Evolutionary conservation across 352 stramenopile species (phyloP).

Genomic region (Phytopythium cucurbitacearum): DNA sequence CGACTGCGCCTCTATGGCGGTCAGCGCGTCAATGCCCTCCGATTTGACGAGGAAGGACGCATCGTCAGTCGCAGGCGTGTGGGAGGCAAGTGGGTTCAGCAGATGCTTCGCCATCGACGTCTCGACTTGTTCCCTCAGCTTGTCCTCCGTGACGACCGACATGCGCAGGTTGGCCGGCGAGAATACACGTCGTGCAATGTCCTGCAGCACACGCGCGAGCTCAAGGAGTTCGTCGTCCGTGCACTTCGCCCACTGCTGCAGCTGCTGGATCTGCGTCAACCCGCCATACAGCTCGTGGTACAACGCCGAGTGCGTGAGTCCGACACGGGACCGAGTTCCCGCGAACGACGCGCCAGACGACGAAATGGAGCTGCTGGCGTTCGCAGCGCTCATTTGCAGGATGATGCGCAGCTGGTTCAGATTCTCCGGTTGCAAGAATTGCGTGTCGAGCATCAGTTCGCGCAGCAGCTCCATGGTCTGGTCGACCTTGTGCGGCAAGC

Average conservation of each 20-base stretch:
- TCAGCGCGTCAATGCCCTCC: slow-evolving; percentile 3
- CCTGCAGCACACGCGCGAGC: slow-evolving; percentile 48
- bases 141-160: slow-evolving; percentile 74
- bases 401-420: slow-evolving; percentile 70
- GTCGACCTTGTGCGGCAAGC: slow-evolving; percentile 70
- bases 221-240: slow-evolving; percentile 60
- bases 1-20: slow-evolving; percentile 18
- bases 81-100: slow-evolving; percentile 33
- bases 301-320: slow-evolving; percentile 39
- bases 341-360: slow-evolving; percentile 62
- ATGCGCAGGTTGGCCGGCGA: slow-evolving; percentile 46
- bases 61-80: slow-evolving; percentile 10
- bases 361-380: slow-evolving; percentile 66
- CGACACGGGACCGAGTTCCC: slow-evolving; percentile 49
- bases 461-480: slow-evolving; percentile 51
- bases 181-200: slow-evolving; percentile 59
- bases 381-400: slow-evolving; percentile 63
- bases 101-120: slow-evolving; percentile 36
- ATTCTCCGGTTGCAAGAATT: slow-evolving; percentile 68
- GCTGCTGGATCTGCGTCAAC: slow-evolving; percentile 67
- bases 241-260: slow-evolving; percentile 68
- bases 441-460: slow-evolving; percentile 68
- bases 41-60: slow-evolving; percentile 12
- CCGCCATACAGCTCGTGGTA: slow-evolving; percentile 72
- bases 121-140: slow-evolving; percentile 49